These are phyloP conservation scores for Perkinsus marinus DNA, from an alignment of 169 alveolate species.

Conservation along the genomic window DNA sequence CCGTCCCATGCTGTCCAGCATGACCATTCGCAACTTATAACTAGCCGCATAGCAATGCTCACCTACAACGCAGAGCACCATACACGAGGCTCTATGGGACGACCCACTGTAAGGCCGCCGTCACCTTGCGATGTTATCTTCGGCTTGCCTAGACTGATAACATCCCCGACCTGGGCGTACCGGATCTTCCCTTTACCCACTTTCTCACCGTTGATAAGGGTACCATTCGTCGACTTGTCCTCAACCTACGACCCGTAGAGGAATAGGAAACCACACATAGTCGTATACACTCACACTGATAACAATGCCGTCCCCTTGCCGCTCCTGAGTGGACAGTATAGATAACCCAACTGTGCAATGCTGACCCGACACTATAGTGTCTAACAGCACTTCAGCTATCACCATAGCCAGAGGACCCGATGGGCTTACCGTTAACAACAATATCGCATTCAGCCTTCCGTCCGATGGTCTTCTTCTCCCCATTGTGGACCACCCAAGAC, in stretches of 20 bases:
- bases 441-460: too few species aligned
- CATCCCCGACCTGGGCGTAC: not conserved
- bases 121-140: not conserved
- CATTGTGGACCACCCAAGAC: too few species aligned
- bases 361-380: not conserved
- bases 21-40: not conserved
- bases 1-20: not conserved
- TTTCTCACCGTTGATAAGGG: not conserved
- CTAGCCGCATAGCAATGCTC: not conserved
- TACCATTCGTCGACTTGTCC: not conserved
- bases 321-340: not conserved
- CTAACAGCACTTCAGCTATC: too few species aligned
- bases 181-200: not conserved
- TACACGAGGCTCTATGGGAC: not conserved
- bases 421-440: too few species aligned
- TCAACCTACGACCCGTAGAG: not conserved
- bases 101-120: not conserved
- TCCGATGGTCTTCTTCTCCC: too few species aligned
- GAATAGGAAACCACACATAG: too few species aligned
- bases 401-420: too few species aligned
- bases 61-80: not conserved
- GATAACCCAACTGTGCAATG: not conserved
- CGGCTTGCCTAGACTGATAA: not conserved
- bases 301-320: not conserved
- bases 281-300: not conserved